Evolutionary conservation across 2,329 filamentous ascomycete genomes (phyloP).

Genomic region (Colletotrichum australisinense): DNA sequence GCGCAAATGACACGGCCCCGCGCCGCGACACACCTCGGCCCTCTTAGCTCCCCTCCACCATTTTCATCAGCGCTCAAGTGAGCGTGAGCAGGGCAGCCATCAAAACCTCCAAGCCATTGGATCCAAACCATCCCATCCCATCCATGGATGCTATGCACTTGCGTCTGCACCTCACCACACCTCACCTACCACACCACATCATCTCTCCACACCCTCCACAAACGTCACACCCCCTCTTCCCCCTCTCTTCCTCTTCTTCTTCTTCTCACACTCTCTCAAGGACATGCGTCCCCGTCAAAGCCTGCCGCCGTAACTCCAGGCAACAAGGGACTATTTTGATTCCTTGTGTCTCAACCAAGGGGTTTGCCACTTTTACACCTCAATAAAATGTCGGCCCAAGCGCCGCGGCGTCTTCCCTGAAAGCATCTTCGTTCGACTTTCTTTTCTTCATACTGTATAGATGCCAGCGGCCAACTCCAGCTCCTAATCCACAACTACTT

Average conservation of each 20-base stretch:
- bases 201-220: conserved; percentile 18
- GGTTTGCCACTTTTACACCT: conserved; percentile 30
- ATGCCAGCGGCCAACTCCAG: not conserved
- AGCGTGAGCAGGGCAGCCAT: conserved; percentile 9
- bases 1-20: conserved; percentile 44
- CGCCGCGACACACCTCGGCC: conserved; percentile 36
- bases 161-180: conserved; percentile 16
- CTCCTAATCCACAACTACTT: conserved; percentile 12
- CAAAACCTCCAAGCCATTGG: conserved; percentile 4
- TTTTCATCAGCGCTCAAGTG: conserved; percentile 1
- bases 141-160: conserved; percentile 26
- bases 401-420: conserved; percentile 25
- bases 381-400: conserved; percentile 35
- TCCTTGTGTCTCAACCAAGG: conserved; percentile 36
- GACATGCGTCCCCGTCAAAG: conserved; percentile 31
- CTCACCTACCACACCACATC: not conserved
- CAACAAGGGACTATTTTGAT: conserved; percentile 37
- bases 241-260: not conserved
- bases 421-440: conserved; percentile 32
- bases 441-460: conserved; percentile 34
- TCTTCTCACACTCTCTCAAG: not conserved
- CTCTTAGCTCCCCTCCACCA: conserved; percentile 36
- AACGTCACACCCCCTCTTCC: conserved; percentile 24
- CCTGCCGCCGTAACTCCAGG: conserved; percentile 35
- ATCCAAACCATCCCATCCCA: conserved; percentile 14